phyloP scores from a whole-genome alignment of 2,329 filamentous ascomycete genomes.

The Teratosphaeria epicoccoides region DNA sequence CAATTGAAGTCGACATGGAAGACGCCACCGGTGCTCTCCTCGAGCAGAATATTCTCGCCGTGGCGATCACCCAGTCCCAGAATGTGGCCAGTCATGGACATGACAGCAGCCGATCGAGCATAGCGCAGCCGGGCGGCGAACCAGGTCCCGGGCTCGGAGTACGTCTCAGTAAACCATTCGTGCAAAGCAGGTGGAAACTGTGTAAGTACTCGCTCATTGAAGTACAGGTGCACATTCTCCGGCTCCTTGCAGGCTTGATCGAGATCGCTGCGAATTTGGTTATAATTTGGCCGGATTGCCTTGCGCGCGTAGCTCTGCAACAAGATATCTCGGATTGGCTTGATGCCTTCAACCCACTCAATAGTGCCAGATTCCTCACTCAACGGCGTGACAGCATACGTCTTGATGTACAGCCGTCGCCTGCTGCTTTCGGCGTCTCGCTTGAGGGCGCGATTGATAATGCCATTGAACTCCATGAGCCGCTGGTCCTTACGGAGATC shows the following conservation, averaged over 20 bases:
- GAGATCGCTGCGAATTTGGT: conserved; percentile 48
- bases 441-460: conserved; percentile 93
- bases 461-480: conserved; percentile 97
- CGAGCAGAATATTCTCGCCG: conserved; percentile 91
- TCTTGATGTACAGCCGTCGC: conserved; percentile 87
- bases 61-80: conserved; percentile 88
- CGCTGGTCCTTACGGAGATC: conserved; percentile 95
- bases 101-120: conserved; percentile 88
- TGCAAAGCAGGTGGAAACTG: conserved; percentile 76
- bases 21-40: conserved; percentile 84
- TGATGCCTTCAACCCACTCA: conserved; percentile 96
- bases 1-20: conserved; percentile 99
- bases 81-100: conserved; percentile 98
- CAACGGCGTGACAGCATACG: conserved; percentile 89
- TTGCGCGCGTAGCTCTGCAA: conserved; percentile 66
- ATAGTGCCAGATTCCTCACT: conserved; percentile 97
- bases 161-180: conserved; percentile 92
- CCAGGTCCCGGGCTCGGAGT: conserved; percentile 86
- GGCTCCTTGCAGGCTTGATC: conserved; percentile 54
- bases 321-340: conserved; percentile 85
- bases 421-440: conserved; percentile 83
- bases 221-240: conserved; percentile 55
- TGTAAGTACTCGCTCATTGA: conserved; percentile 53
- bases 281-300: conserved; percentile 58
- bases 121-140: conserved; percentile 81